A percentile compares a stretch with the other conserved stretches of the same genome.
phyloP scores from a whole-genome alignment of 345 rosid species.

The Populus nigra region DNA sequence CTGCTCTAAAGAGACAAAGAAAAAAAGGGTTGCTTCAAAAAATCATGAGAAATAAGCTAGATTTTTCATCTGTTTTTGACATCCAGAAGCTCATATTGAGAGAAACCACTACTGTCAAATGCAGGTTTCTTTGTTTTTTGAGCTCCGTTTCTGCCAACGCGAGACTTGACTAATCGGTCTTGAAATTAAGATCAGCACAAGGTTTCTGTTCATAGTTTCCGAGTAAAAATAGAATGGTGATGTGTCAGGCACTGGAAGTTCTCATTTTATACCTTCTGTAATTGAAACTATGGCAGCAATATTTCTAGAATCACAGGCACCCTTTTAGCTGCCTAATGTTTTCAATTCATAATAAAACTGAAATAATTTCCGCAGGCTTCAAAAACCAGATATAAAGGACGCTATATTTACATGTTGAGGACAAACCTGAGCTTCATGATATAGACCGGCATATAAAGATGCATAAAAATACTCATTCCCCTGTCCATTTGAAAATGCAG shows the following conservation, averaged over 20 bases:
- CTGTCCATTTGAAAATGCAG: slow-evolving; percentile 51
- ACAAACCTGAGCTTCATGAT: slow-evolving; percentile 76
- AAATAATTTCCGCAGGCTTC: neutral
- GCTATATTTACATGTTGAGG: slow-evolving; percentile 4
- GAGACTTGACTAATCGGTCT: neutral
- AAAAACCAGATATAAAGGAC: neutral
- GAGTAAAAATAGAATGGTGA: neutral
- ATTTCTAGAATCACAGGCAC: neutral
- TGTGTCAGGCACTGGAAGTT: neutral
- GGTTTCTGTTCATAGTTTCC: neutral
- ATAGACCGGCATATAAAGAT: slow-evolving; percentile 76
- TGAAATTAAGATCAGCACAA: neutral
- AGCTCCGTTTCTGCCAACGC: neutral
- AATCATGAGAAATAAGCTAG: neutral
- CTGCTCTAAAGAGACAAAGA: neutral
- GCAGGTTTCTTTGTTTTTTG: neutral
- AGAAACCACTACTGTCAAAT: neutral
- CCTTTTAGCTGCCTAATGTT: neutral
- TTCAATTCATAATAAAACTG: neutral
- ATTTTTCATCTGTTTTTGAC: neutral
- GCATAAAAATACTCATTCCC: slow-evolving; percentile 65
- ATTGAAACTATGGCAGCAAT: neutral
- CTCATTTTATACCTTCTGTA: neutral
- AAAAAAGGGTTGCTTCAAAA: neutral
- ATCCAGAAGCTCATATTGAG: neutral